Percentiles rank a stretch among this genome's conserved stretches.
These are phyloP conservation scores for Tetragonia tetragonoides DNA, from an alignment of 148 eudicot species.

Conservation along the genomic window DNA sequence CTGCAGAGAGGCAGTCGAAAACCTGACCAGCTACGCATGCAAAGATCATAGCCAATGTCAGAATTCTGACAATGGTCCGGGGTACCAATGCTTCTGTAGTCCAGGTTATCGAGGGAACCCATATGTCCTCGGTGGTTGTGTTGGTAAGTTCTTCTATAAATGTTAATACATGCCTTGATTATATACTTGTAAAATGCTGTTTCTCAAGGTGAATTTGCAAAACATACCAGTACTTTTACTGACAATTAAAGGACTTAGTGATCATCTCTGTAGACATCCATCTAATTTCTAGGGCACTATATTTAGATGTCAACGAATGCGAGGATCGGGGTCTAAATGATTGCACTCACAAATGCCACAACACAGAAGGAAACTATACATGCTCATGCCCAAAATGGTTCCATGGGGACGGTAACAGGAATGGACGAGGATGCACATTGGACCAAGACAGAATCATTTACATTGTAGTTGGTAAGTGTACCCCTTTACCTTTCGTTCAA, in stretches of 20 bases:
- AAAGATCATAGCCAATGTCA: not conserved
- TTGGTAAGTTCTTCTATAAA: not conserved
- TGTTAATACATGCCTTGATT: no score
- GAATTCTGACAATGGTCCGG: not conserved
- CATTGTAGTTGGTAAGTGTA: no score
- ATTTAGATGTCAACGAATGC: not conserved
- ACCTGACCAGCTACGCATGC: not conserved
- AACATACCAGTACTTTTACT: not conserved
- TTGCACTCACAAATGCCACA: not conserved
- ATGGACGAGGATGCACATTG: not conserved
- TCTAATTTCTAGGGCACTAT: no score
- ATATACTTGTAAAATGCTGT: not conserved
- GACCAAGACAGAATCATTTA: not conserved
- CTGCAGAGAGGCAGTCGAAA: not conserved
- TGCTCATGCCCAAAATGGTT: conserved; percentile 1
- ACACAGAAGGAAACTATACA: not conserved
- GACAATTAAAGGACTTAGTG: no score
- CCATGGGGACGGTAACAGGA: not conserved
- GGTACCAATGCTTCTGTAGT: no score
- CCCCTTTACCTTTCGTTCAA: no score
- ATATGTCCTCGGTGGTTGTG: no score
- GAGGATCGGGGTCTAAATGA: not conserved
- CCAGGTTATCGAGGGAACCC: no score
- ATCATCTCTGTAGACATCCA: no score
- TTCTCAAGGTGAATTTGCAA: not conserved